Evolutionary conservation across 2,329 filamentous ascomycete species (phyloP), one percentile per base, ranked within the genome.

Genomic region (Cryoendolithus antarcticus): DNA sequence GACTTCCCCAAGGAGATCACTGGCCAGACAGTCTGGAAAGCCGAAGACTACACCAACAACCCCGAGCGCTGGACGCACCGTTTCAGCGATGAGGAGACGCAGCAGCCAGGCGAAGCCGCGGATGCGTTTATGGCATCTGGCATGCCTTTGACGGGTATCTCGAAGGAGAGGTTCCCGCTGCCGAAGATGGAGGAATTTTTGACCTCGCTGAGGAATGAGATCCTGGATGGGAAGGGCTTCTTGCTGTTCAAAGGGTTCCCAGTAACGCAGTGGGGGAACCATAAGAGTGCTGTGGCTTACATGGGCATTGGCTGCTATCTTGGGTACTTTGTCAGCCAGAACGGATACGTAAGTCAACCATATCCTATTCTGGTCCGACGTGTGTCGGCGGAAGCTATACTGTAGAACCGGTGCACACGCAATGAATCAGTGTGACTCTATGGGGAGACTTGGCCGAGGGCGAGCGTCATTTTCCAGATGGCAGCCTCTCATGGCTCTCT

Each of bases 211-310:
- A 71, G 75, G 36, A 65, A 71, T 11, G 80, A 83, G 45, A 65
- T 83, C n/a, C 62, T 93, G 40, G 75, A 93, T 56, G 86, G 84
- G 47, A 91, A 91, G 54, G 86, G 86, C 10, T 93, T 93, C 64
- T 82, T 91, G 46, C 72, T 93, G 9, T 91, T 93, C 69, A 93
- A 91, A 59, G 77, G 81, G 37, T 80, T 93, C 58, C 86, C 85
- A 1, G 82, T 86, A 1, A 54, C 72, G 33, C 58, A 72, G 61
- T 94, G 86, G 86, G 77, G 80, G 0, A 74, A 76, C 38, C 72
- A 77, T 57, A 93, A 93, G 64, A 83, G 77, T 8, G 85, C 85
- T 5, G 77, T 86, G 8, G 85, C 81, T n/a, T 93, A 93, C 64
- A 88, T 93, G 80, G 86, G 86, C 3, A 70, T 94, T 0, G 66